Percentiles rank a stretch among this genome's conserved stretches.
Conservation (phyloP, 2,329 filamentous ascomycete genomes). For the Botryosphaeria dothidea region DNA sequence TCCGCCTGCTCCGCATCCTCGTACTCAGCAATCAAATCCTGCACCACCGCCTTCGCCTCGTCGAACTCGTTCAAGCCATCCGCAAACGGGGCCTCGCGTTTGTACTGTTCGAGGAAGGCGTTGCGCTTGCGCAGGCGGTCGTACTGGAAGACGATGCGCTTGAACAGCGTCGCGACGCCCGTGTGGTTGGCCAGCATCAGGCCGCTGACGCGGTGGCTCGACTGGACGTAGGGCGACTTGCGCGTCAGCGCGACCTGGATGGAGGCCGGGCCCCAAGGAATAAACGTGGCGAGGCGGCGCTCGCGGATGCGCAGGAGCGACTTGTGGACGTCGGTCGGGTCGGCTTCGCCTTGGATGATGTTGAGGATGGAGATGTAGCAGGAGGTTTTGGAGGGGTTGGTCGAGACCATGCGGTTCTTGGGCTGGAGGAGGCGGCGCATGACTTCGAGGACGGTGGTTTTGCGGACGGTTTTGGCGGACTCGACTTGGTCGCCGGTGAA, state of each 20-base stretch:
- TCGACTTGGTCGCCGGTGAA: conserved; percentile 97
- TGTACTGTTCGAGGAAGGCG: conserved; percentile 94
- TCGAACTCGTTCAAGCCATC: conserved; percentile 95
- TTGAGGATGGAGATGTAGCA: conserved; percentile 99
- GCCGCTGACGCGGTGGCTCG: conserved; percentile 90
- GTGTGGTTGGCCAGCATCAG: conserved; percentile 99
- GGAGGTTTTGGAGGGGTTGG: conserved; percentile 91
- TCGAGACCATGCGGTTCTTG: conserved; percentile 99
- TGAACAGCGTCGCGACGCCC: conserved; percentile 95
- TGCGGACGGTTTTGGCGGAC: conserved; percentile 94
- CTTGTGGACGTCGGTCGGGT: conserved; percentile 96
- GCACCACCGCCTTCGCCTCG: conserved; percentile 87
- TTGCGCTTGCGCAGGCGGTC: conserved; percentile 94
- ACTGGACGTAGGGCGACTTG: conserved; percentile 92
- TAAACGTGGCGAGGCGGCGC: conserved; percentile 90
- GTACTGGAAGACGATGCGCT: conserved; percentile 88
- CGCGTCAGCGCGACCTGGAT: conserved; percentile 97
- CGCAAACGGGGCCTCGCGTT: conserved; percentile 89
- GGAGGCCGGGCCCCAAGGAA: conserved; percentile 96
- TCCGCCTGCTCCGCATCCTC: conserved; percentile 90
- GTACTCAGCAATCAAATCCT: conserved; percentile 90
- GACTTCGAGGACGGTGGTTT: conserved; percentile 96
- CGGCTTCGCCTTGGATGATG: conserved; percentile 97
- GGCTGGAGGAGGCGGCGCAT: conserved; percentile 95
- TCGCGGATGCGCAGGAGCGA: conserved; percentile 94